Evolutionary conservation across 495 filamentous ascomycete species (phyloP).

Genomic region (Daldinia loculata): DNA sequence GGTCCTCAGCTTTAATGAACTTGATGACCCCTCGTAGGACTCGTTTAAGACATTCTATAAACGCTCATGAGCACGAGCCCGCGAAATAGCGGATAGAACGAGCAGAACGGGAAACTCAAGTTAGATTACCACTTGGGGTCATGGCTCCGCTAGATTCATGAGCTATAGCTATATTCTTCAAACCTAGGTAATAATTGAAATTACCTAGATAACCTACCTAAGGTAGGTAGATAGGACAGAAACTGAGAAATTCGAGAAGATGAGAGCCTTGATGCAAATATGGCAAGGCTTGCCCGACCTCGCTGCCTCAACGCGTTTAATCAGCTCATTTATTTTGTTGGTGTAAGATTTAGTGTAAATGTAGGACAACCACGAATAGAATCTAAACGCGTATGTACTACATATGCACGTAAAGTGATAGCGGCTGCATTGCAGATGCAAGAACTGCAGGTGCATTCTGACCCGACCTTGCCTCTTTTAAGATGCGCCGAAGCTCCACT

Average conservation of each 20-base stretch:
- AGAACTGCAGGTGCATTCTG: neutral
- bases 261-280: neutral
- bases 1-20: conserved; percentile 3
- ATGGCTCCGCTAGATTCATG: neutral
- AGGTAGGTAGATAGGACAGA: no score
- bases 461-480: neutral
- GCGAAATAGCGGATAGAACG: neutral
- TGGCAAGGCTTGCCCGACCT: neutral
- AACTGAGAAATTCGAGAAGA: neutral
- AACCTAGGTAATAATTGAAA: no score
- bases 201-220: no score
- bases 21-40: neutral
- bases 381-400: neutral
- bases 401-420: neutral
- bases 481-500: neutral
- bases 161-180: neutral
- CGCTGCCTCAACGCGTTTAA: neutral
- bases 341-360: neutral
- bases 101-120: neutral
- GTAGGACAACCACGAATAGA: neutral
- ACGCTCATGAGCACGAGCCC: conserved; percentile 3
- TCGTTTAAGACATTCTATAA: neutral
- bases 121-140: neutral
- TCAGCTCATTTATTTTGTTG: neutral
- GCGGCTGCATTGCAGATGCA: conserved; percentile 7